phyloP scores from a whole-genome alignment of 2,329 filamentous ascomycete species.

The Camptophora hylomeconis region DNA sequence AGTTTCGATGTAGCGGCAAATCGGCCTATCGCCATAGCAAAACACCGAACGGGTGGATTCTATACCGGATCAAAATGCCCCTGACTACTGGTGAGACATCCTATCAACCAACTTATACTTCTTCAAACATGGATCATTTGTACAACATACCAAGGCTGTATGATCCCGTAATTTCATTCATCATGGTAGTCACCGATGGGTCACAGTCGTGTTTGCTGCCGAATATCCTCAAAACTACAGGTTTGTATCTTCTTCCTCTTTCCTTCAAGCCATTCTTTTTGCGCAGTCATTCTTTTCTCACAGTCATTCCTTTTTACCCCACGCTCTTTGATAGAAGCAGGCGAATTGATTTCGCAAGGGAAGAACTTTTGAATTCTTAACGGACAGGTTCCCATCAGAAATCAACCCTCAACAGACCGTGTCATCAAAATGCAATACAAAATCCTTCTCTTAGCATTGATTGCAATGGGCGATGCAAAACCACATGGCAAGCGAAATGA shows the following conservation, averaged over 20 bases:
- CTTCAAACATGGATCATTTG: too few species aligned
- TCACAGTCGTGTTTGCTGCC: not conserved
- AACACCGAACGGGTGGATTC: too few species aligned
- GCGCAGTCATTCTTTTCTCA: too few species aligned
- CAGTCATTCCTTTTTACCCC: slow-evolving; percentile 5
- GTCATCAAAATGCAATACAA: slow-evolving; percentile 5
- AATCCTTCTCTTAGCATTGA: not conserved
- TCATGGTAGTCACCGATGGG: not conserved
- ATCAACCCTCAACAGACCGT: slow-evolving; percentile 1
- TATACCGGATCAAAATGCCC: too few species aligned
- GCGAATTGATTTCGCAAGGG: slow-evolving; percentile 4
- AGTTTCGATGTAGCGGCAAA: too few species aligned
- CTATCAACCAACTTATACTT: too few species aligned
- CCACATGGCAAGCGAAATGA: slow-evolving; percentile 1
- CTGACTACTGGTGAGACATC: too few species aligned
- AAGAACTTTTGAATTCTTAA: slow-evolving; percentile 1
- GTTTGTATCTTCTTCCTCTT: not conserved
- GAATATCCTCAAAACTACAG: slow-evolving; percentile 1
- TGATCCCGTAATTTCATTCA: slow-evolving; percentile 6
- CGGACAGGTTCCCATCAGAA: slow-evolving; percentile 2
- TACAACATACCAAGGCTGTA: too few species aligned
- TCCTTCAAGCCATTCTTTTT: too few species aligned
- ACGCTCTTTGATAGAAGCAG: slow-evolving; percentile 6
- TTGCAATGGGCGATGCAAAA: slow-evolving; percentile 2
- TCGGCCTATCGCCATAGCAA: too few species aligned